Conservation (phyloP, 1,284 basidiomycete genomes). For the Taiwanofungus camphoratus region DNA sequence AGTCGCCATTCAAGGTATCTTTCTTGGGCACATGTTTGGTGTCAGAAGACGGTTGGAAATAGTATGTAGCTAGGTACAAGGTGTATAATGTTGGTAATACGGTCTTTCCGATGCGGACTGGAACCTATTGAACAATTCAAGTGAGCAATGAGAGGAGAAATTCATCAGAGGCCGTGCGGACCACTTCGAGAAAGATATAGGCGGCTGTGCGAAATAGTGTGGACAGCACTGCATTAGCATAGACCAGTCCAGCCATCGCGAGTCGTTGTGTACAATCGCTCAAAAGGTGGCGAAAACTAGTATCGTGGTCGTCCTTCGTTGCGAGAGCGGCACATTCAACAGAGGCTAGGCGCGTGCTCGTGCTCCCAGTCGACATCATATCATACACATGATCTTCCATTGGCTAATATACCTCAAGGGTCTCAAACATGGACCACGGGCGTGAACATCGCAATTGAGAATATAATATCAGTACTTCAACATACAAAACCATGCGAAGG, state of each 20-base stretch:
- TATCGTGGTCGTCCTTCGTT: not conserved
- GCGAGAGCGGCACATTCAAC: too few relatives aligned
- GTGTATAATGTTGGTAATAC: conserved; percentile 6
- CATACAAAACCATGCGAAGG: too few relatives aligned
- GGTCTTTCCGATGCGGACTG: not conserved
- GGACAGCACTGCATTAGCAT: conserved; percentile 18
- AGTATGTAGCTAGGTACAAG: conserved; percentile 4
- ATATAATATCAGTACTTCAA: too few relatives aligned
- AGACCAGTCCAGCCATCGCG: conserved; percentile 14
- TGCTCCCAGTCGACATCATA: too few relatives aligned
- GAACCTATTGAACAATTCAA: conserved; percentile 5
- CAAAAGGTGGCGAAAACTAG: not conserved
- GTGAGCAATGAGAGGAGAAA: not conserved
- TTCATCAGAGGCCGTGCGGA: conserved; percentile 7
- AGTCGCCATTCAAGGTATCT: not conserved
- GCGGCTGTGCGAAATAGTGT: conserved; percentile 20
- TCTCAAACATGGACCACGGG: too few relatives aligned
- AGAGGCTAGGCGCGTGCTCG: not conserved
- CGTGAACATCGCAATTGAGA: too few relatives aligned
- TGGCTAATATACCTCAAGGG: too few relatives aligned
- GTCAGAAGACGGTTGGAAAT: conserved; percentile 5
- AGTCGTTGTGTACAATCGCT: not conserved
- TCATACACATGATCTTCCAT: too few relatives aligned
- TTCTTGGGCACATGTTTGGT: conserved; percentile 8
- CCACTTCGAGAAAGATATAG: conserved; percentile 23